A percentile compares a stretch with the other conserved stretches of the same genome.
These are phyloP conservation scores for Solanum peruvianum DNA, from an alignment of 257 asterid genomes.

Conservation along the genomic window DNA sequence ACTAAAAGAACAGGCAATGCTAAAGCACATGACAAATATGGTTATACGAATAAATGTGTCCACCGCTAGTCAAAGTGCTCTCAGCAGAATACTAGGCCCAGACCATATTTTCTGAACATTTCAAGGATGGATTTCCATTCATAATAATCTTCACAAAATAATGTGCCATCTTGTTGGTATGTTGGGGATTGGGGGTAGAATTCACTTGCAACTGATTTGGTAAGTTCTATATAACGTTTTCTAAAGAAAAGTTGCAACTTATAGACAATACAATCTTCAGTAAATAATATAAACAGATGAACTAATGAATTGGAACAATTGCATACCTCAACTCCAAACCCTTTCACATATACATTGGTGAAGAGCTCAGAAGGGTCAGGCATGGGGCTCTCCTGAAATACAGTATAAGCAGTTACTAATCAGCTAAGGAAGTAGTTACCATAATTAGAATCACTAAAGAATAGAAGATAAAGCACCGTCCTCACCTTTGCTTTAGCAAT, in stretches of 20 bases:
- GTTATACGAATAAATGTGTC: neutral
- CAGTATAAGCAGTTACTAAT: neutral
- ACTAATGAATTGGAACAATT: neutral
- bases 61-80: neutral
- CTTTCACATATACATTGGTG: conserved; percentile 72
- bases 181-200: neutral
- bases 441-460: neutral
- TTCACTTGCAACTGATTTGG: neutral
- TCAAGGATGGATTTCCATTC: neutral
- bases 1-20: neutral
- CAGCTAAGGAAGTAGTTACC: neutral
- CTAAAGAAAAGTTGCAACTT: neutral
- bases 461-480: neutral
- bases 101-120: neutral
- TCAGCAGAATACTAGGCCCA: neutral
- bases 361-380: conserved; percentile 97
- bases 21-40: neutral
- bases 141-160: neutral
- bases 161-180: neutral
- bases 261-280: neutral
- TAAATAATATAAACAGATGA: neutral
- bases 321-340: conserved; percentile 77
- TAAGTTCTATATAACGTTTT: neutral
- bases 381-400: conserved; percentile 76
- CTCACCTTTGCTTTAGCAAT: conserved; percentile 95